These are phyloP conservation scores for Neonothopanus nambi DNA, from an alignment of 1,284 basidiomycete genomes.

Conservation along the genomic window DNA sequence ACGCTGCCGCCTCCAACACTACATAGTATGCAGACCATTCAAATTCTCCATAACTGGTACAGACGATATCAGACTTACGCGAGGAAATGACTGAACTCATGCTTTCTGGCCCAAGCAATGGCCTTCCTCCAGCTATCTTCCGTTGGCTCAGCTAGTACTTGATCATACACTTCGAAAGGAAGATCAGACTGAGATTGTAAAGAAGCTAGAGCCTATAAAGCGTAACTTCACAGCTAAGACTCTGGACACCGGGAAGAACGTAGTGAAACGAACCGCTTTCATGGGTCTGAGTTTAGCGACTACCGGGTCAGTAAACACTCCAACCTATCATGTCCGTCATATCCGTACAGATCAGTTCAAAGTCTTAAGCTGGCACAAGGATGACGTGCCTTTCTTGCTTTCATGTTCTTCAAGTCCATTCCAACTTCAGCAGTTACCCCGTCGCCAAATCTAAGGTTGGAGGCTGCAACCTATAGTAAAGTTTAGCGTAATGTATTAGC, in stretches of 20 bases:
- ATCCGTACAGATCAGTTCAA: no score
- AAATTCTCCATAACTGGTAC: conserved; percentile 38
- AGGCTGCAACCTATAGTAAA: conserved; percentile 75
- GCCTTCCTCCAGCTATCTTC: conserved; percentile 87
- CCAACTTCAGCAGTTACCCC: conserved; percentile 91
- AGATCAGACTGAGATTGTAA: conserved; percentile 74
- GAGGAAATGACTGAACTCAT: conserved; percentile 92
- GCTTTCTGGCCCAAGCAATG: conserved; percentile 83
- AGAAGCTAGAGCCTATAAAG: conserved; percentile 68
- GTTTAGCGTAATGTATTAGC: conserved; percentile 14
- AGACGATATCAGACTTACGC: conserved; percentile 43
- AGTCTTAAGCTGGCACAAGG: not conserved
- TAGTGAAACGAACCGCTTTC: conserved; percentile 60
- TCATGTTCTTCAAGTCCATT: conserved; percentile 92
- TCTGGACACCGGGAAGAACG: not conserved
- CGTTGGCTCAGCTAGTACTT: conserved; percentile 88
- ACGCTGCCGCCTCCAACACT: conserved; percentile 94
- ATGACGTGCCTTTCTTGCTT: conserved; percentile 67
- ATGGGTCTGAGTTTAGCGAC: conserved; percentile 83
- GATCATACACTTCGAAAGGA: conserved; percentile 84
- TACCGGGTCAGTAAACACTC: conserved; percentile 90
- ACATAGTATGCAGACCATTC: conserved; percentile 4
- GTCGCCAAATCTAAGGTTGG: conserved; percentile 87
- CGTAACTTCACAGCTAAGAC: conserved; percentile 36
- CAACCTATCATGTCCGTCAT: no score